Percentiles rank a stretch among this genome's conserved stretches.
Evolutionary conservation across 306 rosid species (phyloP).

Genomic region (Gynostemma pentaphyllum): DNA sequence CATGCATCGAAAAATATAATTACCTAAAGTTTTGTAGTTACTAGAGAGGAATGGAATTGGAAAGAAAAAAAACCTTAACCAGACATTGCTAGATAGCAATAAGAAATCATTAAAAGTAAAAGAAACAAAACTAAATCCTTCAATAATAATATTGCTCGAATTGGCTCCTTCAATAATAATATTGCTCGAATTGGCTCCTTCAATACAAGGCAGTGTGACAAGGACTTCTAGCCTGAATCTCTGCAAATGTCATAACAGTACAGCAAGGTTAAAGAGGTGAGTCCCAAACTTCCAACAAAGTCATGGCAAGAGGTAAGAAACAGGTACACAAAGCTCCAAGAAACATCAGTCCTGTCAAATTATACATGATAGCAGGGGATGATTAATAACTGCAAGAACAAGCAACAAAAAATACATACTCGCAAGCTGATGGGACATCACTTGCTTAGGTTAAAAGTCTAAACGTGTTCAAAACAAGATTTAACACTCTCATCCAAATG

Average conservation of each 20-base stretch:
- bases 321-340: conserved; percentile 99
- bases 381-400: conserved; percentile 46
- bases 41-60: conserved; percentile 18
- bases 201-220: conserved; percentile 26
- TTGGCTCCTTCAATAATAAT: too few species aligned
- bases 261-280: conserved; percentile 99
- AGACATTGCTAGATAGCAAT: conserved; percentile 26
- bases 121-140: conserved; percentile 33
- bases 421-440: too few species aligned
- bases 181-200: too few species aligned
- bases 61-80: conserved; percentile 36
- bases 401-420: neutral
- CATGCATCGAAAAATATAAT: conserved; percentile 25
- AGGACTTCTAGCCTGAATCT: conserved; percentile 48
- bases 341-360: conserved; percentile 97
- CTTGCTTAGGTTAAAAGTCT: neutral
- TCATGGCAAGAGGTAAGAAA: conserved; percentile 99
- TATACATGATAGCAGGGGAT: conserved; percentile 52
- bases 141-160: conserved; percentile 20
- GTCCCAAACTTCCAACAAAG: conserved; percentile 99
- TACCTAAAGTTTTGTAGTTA: conserved; percentile 29
- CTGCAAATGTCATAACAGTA: conserved; percentile 97
- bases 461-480: neutral
- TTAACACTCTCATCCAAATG: too few species aligned
- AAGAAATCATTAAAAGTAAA: conserved; percentile 26